These are phyloP conservation scores for Miamiensis avidus DNA, from an alignment of 169 alveolate genomes.

Conservation along the genomic window DNA sequence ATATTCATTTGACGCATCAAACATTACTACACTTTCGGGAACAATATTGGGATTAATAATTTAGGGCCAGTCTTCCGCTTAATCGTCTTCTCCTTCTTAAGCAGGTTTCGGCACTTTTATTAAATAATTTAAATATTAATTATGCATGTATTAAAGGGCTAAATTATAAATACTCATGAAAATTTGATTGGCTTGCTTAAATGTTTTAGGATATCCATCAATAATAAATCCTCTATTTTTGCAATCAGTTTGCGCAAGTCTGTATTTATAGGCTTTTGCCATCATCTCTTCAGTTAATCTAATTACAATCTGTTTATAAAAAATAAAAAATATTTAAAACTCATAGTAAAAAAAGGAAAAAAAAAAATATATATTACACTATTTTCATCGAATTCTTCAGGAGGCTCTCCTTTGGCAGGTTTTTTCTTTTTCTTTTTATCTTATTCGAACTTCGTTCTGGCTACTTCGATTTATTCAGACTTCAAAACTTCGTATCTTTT, in stretches of 20 bases:
- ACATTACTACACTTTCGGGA: conserved; percentile 45
- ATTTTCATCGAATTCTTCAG: conserved; percentile 53
- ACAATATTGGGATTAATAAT: conserved; percentile 13
- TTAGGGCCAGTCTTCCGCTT: conserved; percentile 36
- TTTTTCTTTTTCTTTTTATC: conserved; percentile 70
- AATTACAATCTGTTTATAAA: conserved; percentile 32
- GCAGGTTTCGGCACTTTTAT: conserved; percentile 6
- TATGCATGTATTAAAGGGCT: conserved; percentile 27
- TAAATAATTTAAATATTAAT: conserved; percentile 34
- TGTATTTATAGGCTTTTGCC: conserved; percentile 55
- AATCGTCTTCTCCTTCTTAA: conserved; percentile 39
- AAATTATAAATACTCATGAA: conserved; percentile 48
- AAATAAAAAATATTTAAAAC: background rate
- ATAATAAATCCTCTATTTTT: conserved; percentile 86
- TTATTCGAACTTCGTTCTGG: conserved; percentile 38
- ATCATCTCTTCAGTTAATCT: conserved; percentile 61
- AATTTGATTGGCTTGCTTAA: conserved; percentile 63
- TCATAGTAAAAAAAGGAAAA: conserved; percentile 25
- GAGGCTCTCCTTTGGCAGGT: conserved; percentile 66
- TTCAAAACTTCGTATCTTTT: conserved; percentile 36
- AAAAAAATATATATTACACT: conserved; percentile 42
- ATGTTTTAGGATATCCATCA: conserved; percentile 89
- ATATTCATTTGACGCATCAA: conserved; percentile 47
- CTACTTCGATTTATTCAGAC: conserved; percentile 48
- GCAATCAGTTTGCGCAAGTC: conserved; percentile 69